These are phyloP conservation scores for Penstemon davidsonii DNA, from an alignment of 257 asterid species.

Conservation along the genomic window DNA sequence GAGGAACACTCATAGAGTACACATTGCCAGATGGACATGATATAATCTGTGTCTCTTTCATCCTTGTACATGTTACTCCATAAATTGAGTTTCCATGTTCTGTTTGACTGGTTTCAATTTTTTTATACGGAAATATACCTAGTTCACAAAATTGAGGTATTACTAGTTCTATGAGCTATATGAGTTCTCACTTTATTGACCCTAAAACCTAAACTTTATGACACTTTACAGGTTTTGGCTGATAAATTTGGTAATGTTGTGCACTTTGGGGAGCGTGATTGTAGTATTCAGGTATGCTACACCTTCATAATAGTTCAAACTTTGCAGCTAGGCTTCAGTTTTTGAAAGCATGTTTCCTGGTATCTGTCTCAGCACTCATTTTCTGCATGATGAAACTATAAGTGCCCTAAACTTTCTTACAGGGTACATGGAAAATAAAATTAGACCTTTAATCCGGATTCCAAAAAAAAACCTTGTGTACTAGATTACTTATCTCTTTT, in stretches of 20 bases:
- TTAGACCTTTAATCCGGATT: neutral
- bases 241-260: slow-evolving; percentile 88
- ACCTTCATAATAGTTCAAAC: neutral
- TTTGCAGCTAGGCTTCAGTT: slow-evolving; percentile 16
- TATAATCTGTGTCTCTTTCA: neutral
- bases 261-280: slow-evolving; percentile 99
- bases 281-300: slow-evolving; percentile 84
- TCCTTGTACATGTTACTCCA: slow-evolving; percentile 1
- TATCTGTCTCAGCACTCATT: neutral
- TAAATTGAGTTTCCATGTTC: slow-evolving; percentile 14
- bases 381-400: neutral
- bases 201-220: slow-evolving; percentile 8
- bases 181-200: slow-evolving; percentile 19
- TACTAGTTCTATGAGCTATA: slow-evolving; percentile 6
- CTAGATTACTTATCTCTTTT: neutral
- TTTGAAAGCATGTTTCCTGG: slow-evolving; percentile 20
- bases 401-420: neutral
- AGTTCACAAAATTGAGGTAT: slow-evolving; percentile 7
- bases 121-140: slow-evolving; percentile 2
- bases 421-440: no score
- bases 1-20: neutral
- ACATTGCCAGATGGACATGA: neutral
- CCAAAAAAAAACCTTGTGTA: neutral
- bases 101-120: neutral
- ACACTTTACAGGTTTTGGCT: slow-evolving; percentile 73